A percentile compares a stretch with the other conserved stretches of the same genome.
These are phyloP conservation scores for Fusarium sp. DNA, from an alignment of 2,329 filamentous ascomycete species.

Conservation along the genomic window DNA sequence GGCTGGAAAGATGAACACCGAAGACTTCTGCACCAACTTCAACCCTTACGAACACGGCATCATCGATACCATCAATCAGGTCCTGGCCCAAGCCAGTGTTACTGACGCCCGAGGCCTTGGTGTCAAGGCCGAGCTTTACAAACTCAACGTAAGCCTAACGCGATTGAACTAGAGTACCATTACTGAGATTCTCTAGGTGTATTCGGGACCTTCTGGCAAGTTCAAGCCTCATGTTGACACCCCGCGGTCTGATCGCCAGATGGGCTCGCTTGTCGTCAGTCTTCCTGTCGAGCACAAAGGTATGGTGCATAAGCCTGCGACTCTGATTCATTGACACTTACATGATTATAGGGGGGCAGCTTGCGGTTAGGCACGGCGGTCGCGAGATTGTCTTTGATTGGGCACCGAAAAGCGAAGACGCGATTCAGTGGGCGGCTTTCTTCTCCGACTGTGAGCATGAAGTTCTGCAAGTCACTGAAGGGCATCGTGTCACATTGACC, in stretches of 20 bases:
- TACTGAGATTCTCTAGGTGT: conserved; percentile 51
- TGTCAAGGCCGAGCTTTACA: conserved; percentile 65
- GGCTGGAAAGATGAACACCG: conserved; percentile 61
- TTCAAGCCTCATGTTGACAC: conserved; percentile 66
- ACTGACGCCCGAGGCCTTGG: conserved; percentile 37
- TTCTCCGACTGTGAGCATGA: conserved; percentile 65
- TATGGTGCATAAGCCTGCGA: background rate
- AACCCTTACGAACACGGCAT: conserved; percentile 63
- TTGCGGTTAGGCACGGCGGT: conserved; percentile 55
- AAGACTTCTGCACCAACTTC: conserved; percentile 60
- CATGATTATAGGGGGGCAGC: conserved; percentile 49
- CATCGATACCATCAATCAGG: conserved; percentile 59
- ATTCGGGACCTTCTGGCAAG: conserved; percentile 60
- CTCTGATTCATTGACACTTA: background rate
- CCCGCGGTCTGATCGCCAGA: conserved; percentile 58
- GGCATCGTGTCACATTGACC: conserved; percentile 63
- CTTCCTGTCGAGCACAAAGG: conserved; percentile 50
- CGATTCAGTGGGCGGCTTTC: conserved; percentile 61
- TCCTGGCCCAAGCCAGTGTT: conserved; percentile 50
- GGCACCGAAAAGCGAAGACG: conserved; percentile 31
- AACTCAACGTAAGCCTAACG: conserved; percentile 58
- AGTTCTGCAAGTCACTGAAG: conserved; percentile 58
- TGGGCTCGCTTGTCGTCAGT: conserved; percentile 65
- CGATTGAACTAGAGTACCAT: fast-evolving
- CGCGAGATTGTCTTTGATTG: conserved; percentile 54